Percentiles rank a stretch among this genome's conserved stretches.
Evolutionary conservation across 2,329 filamentous ascomycete species (phyloP).

Genomic region (Pyricularia sp.): DNA sequence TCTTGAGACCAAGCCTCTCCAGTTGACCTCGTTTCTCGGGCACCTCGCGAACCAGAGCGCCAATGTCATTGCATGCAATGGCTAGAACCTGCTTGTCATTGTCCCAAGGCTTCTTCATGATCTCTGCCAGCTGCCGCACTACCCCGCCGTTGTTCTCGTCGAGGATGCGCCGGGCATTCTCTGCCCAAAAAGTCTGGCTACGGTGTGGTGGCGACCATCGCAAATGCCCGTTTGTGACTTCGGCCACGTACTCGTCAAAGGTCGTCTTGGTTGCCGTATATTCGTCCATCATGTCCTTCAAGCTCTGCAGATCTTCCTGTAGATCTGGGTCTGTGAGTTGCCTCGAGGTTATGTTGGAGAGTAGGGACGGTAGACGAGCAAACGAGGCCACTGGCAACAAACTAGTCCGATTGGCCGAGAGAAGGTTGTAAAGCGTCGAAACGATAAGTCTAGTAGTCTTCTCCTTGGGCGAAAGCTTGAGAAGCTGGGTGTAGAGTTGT

Average conservation of each 20-base stretch:
- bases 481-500: constrained; percentile 78
- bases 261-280: constrained; percentile 61
- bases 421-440: constrained; percentile 78
- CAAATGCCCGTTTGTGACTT: constrained; percentile 74
- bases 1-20: constrained; percentile 76
- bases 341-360: constrained; percentile 48
- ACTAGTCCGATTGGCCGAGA: constrained; percentile 55
- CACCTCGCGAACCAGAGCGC: constrained; percentile 76
- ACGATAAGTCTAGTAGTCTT: constrained; percentile 90
- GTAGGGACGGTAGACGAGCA: constrained; percentile 60
- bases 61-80: constrained; percentile 86
- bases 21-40: constrained; percentile 70
- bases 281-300: constrained; percentile 52
- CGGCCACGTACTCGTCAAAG: constrained; percentile 79
- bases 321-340: constrained; percentile 53
- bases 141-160: constrained; percentile 71
- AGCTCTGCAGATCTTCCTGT: constrained; percentile 44
- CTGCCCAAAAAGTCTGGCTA: constrained; percentile 77
- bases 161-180: constrained; percentile 78
- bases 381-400: constrained; percentile 75
- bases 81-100: constrained; percentile 81
- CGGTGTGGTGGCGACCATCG: constrained; percentile 89
- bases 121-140: constrained; percentile 70
- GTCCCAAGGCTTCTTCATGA: constrained; percentile 60
- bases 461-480: constrained; percentile 89